Conservation (phyloP, 306 rosid species). For the Potentilla sterilis region DNA sequence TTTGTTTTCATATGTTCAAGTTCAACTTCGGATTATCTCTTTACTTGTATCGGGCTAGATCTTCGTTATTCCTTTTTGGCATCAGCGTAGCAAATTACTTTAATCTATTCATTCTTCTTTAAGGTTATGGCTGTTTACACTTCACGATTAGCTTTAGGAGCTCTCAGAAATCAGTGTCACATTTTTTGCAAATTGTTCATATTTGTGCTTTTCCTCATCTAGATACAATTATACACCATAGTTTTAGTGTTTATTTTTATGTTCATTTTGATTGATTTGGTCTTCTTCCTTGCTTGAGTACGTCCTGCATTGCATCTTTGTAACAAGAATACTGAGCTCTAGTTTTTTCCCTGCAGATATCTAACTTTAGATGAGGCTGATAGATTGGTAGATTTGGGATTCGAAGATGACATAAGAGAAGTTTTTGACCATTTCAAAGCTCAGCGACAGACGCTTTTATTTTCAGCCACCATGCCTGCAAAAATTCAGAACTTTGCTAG, state of each 20-base stretch:
- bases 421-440: slow-evolving; percentile 92
- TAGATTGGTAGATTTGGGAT: slow-evolving; percentile 88
- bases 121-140: not conserved
- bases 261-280: not conserved
- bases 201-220: not conserved
- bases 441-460: slow-evolving; percentile 84
- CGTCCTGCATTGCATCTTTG: not conserved
- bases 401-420: slow-evolving; percentile 85
- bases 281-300: not conserved
- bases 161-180: not conserved
- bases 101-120: not conserved
- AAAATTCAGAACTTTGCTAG: slow-evolving; percentile 88
- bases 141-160: not conserved
- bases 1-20: not conserved
- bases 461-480: slow-evolving; percentile 94
- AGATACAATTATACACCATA: not conserved
- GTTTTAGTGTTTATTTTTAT: not conserved
- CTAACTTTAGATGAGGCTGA: slow-evolving; percentile 92
- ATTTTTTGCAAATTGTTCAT: not conserved
- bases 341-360: slow-evolving; percentile 39
- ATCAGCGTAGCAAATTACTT: not conserved
- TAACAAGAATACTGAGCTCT: slow-evolving; percentile 12
- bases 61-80: not conserved
- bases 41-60: not conserved
- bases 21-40: not conserved